phyloP scores from a whole-genome alignment of 2,329 filamentous ascomycete genomes.

The Hymenoscyphus fraxineus region DNA sequence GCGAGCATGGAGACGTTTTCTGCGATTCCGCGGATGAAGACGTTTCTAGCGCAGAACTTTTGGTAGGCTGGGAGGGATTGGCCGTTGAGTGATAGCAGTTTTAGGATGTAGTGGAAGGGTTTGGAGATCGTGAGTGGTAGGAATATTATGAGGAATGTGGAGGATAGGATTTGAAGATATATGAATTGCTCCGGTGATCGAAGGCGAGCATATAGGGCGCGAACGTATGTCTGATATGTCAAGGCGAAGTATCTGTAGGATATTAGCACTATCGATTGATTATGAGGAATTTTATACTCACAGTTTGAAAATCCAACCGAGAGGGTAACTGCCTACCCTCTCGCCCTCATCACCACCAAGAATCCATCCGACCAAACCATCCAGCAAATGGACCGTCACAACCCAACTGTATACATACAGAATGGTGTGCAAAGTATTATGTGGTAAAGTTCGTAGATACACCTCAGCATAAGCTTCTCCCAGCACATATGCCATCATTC shows the following conservation, averaged over 20 bases:
- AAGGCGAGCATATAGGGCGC: slow-evolving; percentile 63
- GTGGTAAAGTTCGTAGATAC: slow-evolving; percentile 62
- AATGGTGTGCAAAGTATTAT: slow-evolving; percentile 63
- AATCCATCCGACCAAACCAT: slow-evolving; percentile 63
- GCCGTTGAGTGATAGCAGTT: slow-evolving; percentile 50
- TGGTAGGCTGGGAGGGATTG: slow-evolving; percentile 62
- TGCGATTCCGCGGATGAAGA: slow-evolving; percentile 64
- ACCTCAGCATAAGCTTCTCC: slow-evolving; percentile 68
- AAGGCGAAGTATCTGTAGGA: slow-evolving; percentile 54
- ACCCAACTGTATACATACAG: slow-evolving; percentile 70
- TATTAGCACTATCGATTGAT: slow-evolving; percentile 9
- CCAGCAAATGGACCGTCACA: slow-evolving; percentile 60
- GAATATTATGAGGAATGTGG: slow-evolving; percentile 58
- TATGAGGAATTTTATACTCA: slow-evolving; percentile 38
- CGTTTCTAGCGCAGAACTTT: slow-evolving; percentile 62
- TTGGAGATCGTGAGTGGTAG: slow-evolving; percentile 62
- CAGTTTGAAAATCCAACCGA: slow-evolving; percentile 69
- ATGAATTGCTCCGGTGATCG: slow-evolving; percentile 63
- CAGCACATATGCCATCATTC: slow-evolving; percentile 62
- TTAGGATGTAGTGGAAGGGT: slow-evolving; percentile 53
- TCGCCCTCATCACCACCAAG: slow-evolving; percentile 63
- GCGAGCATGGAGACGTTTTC: slow-evolving; percentile 67
- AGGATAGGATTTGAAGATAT: slow-evolving; percentile 61
- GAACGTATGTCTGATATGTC: slow-evolving; percentile 69
- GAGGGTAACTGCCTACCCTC: slow-evolving; percentile 64